Evolutionary conservation across 768 basidiomycete genomes (phyloP).

Genomic region (Termitomyces heimii): DNA sequence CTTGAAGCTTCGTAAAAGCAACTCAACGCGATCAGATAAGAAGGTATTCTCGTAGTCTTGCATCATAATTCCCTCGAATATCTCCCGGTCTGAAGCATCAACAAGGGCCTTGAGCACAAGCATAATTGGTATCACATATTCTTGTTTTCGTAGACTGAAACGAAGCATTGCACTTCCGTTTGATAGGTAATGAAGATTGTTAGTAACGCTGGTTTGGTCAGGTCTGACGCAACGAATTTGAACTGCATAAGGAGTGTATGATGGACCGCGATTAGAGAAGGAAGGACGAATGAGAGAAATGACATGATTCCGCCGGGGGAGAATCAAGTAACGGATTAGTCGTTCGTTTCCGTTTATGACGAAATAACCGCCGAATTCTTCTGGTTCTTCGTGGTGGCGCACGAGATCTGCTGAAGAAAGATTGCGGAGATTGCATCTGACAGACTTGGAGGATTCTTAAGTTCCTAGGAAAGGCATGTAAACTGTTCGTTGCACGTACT

Average conservation of each 20-base stretch:
- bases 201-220: constrained; percentile 91
- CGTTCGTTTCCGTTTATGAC: constrained; percentile 99
- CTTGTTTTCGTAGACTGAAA: constrained; percentile 96
- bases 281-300: constrained; percentile 88
- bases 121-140: constrained; percentile 98
- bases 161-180: constrained; percentile 96
- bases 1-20: constrained; percentile 93
- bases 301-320: constrained; percentile 93
- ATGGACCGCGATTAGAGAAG: constrained; percentile 88
- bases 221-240: constrained; percentile 92
- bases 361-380: constrained; percentile 99
- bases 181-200: constrained; percentile 95
- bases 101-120: constrained; percentile 91
- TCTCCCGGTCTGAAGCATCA: constrained; percentile 88
- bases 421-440: constrained; percentile 84
- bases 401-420: constrained; percentile 87
- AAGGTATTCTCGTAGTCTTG: constrained; percentile 97
- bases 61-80: constrained; percentile 96
- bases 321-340: constrained; percentile 94
- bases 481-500: constrained; percentile 41
- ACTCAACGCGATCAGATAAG: constrained; percentile 93
- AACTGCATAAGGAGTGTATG: constrained; percentile 91
- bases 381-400: constrained; percentile 88
- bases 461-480: neutral
- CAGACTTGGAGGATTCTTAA: constrained; percentile 49